Conservation (phyloP, 176 grass and related monocot genomes). For the Saccharum spontaneum region DNA sequence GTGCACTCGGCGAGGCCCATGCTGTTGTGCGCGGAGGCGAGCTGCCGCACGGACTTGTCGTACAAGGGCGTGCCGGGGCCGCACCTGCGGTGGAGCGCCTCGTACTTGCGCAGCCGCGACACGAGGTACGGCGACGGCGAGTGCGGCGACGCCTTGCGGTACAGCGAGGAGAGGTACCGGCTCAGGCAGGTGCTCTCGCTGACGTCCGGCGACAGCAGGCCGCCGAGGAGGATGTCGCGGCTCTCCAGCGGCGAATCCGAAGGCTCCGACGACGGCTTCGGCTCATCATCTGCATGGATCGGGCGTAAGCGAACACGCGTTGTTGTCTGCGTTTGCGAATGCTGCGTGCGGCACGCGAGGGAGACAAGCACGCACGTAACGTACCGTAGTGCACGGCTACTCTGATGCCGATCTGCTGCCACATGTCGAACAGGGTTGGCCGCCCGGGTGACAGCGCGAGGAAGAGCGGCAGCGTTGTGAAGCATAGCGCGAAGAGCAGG, state of each 20-base stretch:
- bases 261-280: neutral
- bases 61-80: slow-evolving; percentile 50
- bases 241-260: neutral
- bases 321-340: neutral
- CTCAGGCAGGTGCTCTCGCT: slow-evolving; percentile 42
- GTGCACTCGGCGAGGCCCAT: slow-evolving; percentile 54
- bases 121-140: slow-evolving; percentile 60
- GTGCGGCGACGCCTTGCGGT: slow-evolving; percentile 44
- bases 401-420: slow-evolving; percentile 41
- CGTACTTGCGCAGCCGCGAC: slow-evolving; percentile 56
- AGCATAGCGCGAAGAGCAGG: slow-evolving; percentile 42
- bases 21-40: slow-evolving; percentile 36
- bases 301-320: neutral
- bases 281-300: slow-evolving; percentile 2
- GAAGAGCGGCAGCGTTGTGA: slow-evolving; percentile 48
- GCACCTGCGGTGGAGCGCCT: slow-evolving; percentile 65
- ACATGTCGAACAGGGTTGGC: slow-evolving; percentile 27
- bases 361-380: neutral
- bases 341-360: neutral
- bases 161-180: slow-evolving; percentile 39
- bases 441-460: slow-evolving; percentile 27
- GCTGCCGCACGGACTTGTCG: slow-evolving; percentile 51
- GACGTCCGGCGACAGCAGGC: slow-evolving; percentile 53
- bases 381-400: slow-evolving; percentile 32
- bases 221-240: slow-evolving; percentile 53